Percentiles rank a stretch among this genome's conserved stretches.
Conservation (phyloP, 352 stramenopile genomes). For the Phytophthora parvispora region DNA sequence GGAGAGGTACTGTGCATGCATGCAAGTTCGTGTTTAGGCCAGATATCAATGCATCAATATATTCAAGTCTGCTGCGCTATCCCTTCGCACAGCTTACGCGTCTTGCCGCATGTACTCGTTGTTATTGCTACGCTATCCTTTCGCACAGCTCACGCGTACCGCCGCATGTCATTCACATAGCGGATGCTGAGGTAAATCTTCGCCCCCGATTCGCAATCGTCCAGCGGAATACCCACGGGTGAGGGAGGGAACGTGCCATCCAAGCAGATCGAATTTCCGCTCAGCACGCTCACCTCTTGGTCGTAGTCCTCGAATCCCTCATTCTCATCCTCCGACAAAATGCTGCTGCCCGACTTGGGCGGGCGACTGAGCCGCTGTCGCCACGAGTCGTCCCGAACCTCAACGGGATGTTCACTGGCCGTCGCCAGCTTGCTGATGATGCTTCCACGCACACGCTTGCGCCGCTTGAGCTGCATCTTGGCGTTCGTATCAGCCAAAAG, state of each 20-base stretch:
- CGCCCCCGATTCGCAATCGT: slow-evolving; percentile 55
- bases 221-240: slow-evolving; percentile 58
- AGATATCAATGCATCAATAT: too few species aligned
- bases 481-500: slow-evolving; percentile 73
- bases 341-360: slow-evolving; percentile 49
- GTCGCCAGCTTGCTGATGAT: slow-evolving; percentile 82
- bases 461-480: slow-evolving; percentile 81
- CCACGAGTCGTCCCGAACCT: slow-evolving; percentile 78
- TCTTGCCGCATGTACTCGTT: not conserved
- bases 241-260: slow-evolving; percentile 62
- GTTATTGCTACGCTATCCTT: slow-evolving; percentile 17
- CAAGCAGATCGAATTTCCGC: slow-evolving; percentile 58
- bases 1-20: too few species aligned
- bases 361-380: slow-evolving; percentile 61
- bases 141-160: slow-evolving; percentile 58
- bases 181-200: slow-evolving; percentile 86
- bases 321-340: slow-evolving; percentile 56
- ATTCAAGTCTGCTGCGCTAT: slow-evolving; percentile 1
- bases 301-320: slow-evolving; percentile 76
- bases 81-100: slow-evolving; percentile 1
- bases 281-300: slow-evolving; percentile 71
- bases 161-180: slow-evolving; percentile 91
- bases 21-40: too few species aligned
- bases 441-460: slow-evolving; percentile 82
- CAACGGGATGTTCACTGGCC: slow-evolving; percentile 44